These are phyloP conservation scores for Nitzschia sp. DNA, from an alignment of 108 stramenopile genomes.

Conservation along the genomic window DNA sequence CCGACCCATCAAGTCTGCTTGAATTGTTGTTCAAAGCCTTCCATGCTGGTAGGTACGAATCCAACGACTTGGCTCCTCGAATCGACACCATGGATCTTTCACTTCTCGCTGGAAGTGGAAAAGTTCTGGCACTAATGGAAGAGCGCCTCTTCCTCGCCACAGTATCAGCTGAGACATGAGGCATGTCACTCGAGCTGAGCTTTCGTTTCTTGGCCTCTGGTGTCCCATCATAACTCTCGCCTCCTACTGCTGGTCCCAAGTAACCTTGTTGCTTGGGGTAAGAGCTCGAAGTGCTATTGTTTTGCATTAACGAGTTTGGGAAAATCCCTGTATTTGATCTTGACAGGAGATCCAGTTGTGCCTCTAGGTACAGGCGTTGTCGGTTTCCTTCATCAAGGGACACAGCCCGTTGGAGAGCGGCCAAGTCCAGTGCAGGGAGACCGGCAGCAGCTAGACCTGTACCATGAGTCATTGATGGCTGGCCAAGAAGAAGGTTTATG, in stretches of 20 bases:
- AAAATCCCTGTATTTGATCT: neutral
- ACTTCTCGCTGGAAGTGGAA: constrained; percentile 2
- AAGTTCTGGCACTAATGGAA: too few species aligned
- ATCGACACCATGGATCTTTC: too few species aligned
- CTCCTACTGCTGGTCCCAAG: too few species aligned
- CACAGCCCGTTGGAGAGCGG: neutral
- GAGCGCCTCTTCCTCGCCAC: too few species aligned
- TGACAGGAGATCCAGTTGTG: constrained; percentile 2
- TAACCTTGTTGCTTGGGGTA: too few species aligned
- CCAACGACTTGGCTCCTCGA: too few species aligned
- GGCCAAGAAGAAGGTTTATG: neutral
- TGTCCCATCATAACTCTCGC: too few species aligned
- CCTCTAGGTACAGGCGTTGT: neutral
- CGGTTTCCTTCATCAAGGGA: neutral
- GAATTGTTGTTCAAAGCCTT: neutral
- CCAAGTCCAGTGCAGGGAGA: neutral
- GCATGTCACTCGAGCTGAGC: too few species aligned
- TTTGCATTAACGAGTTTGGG: too few species aligned
- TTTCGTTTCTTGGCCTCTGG: too few species aligned
- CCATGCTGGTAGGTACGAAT: constrained; percentile 1
- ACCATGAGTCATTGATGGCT: neutral
- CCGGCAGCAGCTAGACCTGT: neutral
- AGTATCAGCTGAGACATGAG: too few species aligned
- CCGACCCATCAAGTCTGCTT: neutral
- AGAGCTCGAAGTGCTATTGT: too few species aligned